These are phyloP conservation scores for Penicillium odoratum DNA, from an alignment of 495 filamentous ascomycete genomes.

Conservation along the genomic window DNA sequence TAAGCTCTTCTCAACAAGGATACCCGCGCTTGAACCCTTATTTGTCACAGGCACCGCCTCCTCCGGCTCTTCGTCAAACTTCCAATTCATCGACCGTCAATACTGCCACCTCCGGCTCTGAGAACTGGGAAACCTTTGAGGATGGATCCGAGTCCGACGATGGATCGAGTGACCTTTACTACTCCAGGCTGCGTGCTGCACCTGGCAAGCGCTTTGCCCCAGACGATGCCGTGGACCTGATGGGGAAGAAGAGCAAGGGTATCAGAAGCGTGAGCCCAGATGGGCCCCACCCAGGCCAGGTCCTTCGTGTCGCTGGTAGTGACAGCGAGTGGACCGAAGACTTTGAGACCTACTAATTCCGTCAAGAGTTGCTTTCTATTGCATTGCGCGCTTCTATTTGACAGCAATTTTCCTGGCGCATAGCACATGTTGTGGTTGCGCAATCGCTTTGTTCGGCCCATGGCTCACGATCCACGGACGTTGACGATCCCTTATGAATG, in stretches of 20 bases:
- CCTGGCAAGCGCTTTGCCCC: constrained; percentile 63
- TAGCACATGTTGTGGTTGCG: constrained; percentile 19
- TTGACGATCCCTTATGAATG: constrained; percentile 25
- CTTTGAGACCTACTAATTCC: constrained; percentile 43
- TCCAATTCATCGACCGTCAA: constrained; percentile 65
- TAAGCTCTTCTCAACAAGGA: constrained; percentile 39
- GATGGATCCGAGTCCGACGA: constrained; percentile 72
- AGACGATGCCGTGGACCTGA: constrained; percentile 52
- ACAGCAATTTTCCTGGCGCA: constrained; percentile 17
- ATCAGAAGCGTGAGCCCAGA: constrained; percentile 50
- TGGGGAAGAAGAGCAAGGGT: constrained; percentile 55
- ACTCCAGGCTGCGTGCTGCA: constrained; percentile 69
- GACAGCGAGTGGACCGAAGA: constrained; percentile 54
- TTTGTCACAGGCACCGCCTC: constrained; percentile 45
- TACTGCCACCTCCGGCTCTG: constrained; percentile 72
- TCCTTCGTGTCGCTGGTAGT: constrained; percentile 46
- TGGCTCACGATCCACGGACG: constrained; percentile 22
- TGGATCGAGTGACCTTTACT: constrained; percentile 74
- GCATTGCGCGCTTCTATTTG: constrained; percentile 7
- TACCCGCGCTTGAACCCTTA: constrained; percentile 45
- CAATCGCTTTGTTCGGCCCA: constrained; percentile 26
- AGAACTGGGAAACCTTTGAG: constrained; percentile 96
- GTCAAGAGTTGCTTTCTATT: constrained; percentile 8
- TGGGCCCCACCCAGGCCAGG: constrained; percentile 38
- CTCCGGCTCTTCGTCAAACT: constrained; percentile 62